A percentile compares a stretch with the other conserved stretches of the same genome.
Conservation (phyloP, 129 eudicot genomes). For the Flaveria robusta region DNA sequence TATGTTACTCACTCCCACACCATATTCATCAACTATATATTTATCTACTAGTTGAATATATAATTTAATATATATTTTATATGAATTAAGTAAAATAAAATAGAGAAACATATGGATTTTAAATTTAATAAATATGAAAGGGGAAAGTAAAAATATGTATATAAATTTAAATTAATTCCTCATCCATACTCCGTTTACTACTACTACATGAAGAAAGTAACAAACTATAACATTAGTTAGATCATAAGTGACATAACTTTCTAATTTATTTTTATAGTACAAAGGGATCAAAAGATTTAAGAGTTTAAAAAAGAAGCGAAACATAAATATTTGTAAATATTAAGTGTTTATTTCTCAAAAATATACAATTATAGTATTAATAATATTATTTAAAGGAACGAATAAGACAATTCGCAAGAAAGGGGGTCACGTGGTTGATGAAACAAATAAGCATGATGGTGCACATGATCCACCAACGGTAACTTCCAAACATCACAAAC, state of each 20-base stretch:
- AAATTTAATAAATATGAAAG: not conserved
- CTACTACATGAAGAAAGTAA: not conserved
- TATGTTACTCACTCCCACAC: no score
- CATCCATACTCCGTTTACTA: not conserved
- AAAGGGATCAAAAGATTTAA: not conserved
- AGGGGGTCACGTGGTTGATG: slow-evolving; percentile 38
- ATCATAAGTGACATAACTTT: no score
- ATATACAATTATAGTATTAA: not conserved
- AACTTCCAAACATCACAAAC: slow-evolving; percentile 28
- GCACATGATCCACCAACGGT: slow-evolving; percentile 55
- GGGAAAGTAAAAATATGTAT: not conserved
- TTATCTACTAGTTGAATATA: no score
- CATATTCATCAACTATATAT: no score
- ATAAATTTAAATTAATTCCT: not conserved
- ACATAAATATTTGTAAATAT: not conserved
- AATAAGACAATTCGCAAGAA: slow-evolving; percentile 26
- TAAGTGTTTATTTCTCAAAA: not conserved
- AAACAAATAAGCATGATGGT: slow-evolving; percentile 36
- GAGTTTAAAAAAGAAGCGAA: no score
- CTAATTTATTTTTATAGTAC: no score
- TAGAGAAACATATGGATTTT: not conserved
- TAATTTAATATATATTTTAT: no score
- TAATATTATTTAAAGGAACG: not conserved
- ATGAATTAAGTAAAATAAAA: not conserved
- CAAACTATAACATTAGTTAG: not conserved